Evolutionary conservation across 2,329 filamentous ascomycete genomes (phyloP).

Genomic region (Trichoderma arundinaceum): DNA sequence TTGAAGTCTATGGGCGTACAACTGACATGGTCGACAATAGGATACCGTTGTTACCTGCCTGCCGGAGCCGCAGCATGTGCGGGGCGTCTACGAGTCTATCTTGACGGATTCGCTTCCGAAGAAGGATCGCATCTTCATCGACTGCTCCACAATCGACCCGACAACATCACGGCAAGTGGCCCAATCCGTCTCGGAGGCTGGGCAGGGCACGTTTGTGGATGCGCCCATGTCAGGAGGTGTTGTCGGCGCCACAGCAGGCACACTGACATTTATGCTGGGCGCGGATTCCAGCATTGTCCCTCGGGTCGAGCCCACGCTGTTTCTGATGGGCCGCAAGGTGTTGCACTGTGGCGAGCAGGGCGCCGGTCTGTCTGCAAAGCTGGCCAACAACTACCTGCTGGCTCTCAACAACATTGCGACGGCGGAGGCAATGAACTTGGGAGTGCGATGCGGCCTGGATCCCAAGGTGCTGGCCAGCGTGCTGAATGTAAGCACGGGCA

Average conservation of each 20-base stretch:
- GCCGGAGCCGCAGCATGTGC: conserved; percentile 87
- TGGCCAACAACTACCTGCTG: conserved; percentile 96
- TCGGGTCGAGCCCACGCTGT: conserved; percentile 70
- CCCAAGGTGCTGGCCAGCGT: conserved; percentile 74
- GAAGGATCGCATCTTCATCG: conserved; percentile 81
- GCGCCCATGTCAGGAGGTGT: conserved; percentile 97
- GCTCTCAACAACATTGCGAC: conserved; percentile 87
- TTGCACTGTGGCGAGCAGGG: conserved; percentile 86
- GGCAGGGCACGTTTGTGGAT: conserved; percentile 82
- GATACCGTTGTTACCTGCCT: conserved; percentile 87
- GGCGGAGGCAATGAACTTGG: conserved; percentile 69
- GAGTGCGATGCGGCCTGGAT: conserved; percentile 65
- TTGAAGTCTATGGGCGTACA: conserved; percentile 48
- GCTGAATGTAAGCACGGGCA: conserved; percentile 93
- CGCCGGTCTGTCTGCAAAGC: conserved; percentile 85
- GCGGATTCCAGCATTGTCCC: conserved; percentile 65
- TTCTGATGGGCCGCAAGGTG: conserved; percentile 84
- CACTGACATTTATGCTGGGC: conserved; percentile 95
- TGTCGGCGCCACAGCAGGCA: conserved; percentile 84
- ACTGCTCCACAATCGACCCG: conserved; percentile 96
- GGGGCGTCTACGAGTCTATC: conserved; percentile 79
- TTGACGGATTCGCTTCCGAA: conserved; percentile 60
- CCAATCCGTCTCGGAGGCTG: conserved; percentile 65
- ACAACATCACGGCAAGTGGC: conserved; percentile 81
- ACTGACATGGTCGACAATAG: conserved; percentile 53